A percentile compares a stretch with the other conserved stretches of the same genome.
Evolutionary conservation across 2,329 filamentous ascomycete genomes (phyloP).

Genomic region (Phoma sp.): DNA sequence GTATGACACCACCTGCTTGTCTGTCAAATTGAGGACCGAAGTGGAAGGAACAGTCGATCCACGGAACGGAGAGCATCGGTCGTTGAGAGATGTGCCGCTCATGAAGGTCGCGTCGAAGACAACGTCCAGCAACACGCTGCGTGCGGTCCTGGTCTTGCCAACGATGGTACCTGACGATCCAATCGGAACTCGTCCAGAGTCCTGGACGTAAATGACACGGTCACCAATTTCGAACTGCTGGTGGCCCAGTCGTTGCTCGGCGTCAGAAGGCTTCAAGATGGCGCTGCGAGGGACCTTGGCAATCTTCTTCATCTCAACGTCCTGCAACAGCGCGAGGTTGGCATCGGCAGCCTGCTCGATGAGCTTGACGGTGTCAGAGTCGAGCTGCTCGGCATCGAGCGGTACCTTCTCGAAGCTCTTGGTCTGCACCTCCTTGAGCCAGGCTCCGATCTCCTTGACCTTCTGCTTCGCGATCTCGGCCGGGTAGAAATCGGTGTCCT

Average conservation of each 20-base stretch:
- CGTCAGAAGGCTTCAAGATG: slow-evolving; percentile 89
- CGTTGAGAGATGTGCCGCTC: slow-evolving; percentile 91
- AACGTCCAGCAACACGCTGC: slow-evolving; percentile 82
- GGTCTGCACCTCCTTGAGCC: slow-evolving; percentile 89
- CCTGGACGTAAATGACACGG: slow-evolving; percentile 88
- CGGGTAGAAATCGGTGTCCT: slow-evolving; percentile 85
- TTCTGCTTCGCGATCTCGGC: slow-evolving; percentile 73
- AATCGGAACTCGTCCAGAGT: slow-evolving; percentile 93
- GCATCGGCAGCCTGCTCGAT: slow-evolving; percentile 78
- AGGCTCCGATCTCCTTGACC: slow-evolving; percentile 91
- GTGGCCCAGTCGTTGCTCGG: slow-evolving; percentile 87
- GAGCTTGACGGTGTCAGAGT: slow-evolving; percentile 83
- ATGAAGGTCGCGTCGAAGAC: slow-evolving; percentile 96
- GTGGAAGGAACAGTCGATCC: slow-evolving; percentile 88
- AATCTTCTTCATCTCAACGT: slow-evolving; percentile 68
- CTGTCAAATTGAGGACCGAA: slow-evolving; percentile 85
- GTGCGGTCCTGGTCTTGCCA: slow-evolving; percentile 86
- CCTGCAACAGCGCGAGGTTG: slow-evolving; percentile 39
- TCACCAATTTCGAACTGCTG: slow-evolving; percentile 87
- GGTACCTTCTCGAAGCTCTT: slow-evolving; percentile 96
- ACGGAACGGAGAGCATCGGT: slow-evolving; percentile 89
- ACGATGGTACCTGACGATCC: slow-evolving; percentile 92
- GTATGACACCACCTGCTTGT: slow-evolving; percentile 77
- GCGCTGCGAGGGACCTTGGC: slow-evolving; percentile 84
- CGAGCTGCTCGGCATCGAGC: slow-evolving; percentile 92